Base-by-base conservation (phyloP, 176 grass and related monocot genomes). In the Thalia dealbata region DNA sequence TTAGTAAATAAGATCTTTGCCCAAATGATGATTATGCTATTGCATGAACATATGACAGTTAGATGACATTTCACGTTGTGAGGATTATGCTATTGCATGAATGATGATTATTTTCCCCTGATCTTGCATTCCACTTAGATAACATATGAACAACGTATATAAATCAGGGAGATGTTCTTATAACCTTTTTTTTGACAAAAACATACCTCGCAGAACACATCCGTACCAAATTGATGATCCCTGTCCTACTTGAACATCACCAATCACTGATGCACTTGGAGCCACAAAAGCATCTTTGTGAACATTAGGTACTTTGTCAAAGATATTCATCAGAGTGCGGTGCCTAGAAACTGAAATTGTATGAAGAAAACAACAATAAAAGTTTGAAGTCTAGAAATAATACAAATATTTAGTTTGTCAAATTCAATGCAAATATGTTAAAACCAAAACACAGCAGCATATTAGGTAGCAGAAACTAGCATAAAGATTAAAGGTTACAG, bases 181-280 rank as follows among this genome's bases (percentile, higher is more conserved):
- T 13, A 58, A 58, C 66, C 27, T 32, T n/a, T 65, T 7, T 19
- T 73, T 60, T 48, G 1, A 28, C 64, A 82, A 30, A 66, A 77
- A 69, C 28, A 73, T 96, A 96, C 93, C 93, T 96, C 93, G 92
- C 75, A 96, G 81, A 76, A 96, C 69, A 61, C 86, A 91, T 71
- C 93, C 93, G 30, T 96, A 96, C 89, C 93, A 96, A 87, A 96
- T 85, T 30, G 93, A 96, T 25, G 93, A 92, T 76, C 85, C 87
- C 70, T 80, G 82, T 45, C 93, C 93, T 41, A 96, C 86, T 83
- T 86, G 75, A 61, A 96, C 93, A 78, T 96, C 93, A 64, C 93
- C 93, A 81, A 96, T 92, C 64, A 96, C 80, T 58, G 89, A 76
- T 42, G 93, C 89, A 74, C 87, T 90, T 22, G 93, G 93, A 74